These are phyloP conservation scores for Rhizophagus sp. DNA, from an alignment of 192 early-diverging fungal genomes.

Conservation along the genomic window DNA sequence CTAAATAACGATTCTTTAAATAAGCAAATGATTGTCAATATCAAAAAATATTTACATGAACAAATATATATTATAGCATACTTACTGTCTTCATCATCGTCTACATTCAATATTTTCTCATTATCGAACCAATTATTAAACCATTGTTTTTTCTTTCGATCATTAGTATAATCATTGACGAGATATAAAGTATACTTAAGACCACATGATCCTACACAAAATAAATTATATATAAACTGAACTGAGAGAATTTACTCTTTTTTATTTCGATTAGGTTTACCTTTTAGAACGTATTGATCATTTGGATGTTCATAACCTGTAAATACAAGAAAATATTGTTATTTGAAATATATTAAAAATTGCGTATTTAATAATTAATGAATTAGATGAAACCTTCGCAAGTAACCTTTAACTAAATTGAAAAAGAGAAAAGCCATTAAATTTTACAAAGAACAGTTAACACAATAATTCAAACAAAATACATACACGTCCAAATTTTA, in stretches of 20 bases:
- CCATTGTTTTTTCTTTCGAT: neutral
- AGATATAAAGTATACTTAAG: neutral
- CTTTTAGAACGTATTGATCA: neutral
- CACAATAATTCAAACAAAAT: neutral
- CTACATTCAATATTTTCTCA: neutral
- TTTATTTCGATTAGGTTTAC: neutral
- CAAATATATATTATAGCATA: neutral
- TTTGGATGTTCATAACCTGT: neutral
- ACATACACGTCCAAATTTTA: neutral
- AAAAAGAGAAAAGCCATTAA: neutral
- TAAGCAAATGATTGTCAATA: neutral
- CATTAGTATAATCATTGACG: neutral
- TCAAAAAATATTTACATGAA: neutral
- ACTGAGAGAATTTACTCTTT: neutral
- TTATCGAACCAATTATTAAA: neutral
- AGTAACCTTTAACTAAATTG: neutral
- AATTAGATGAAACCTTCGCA: neutral
- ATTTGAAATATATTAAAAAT: neutral
- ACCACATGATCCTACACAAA: neutral
- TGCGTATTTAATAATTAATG: neutral
- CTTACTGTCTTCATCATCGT: neutral
- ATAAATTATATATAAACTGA: neutral
- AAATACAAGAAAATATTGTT: neutral
- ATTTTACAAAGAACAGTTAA: neutral
- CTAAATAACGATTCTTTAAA: neutral